Base-by-base conservation (phyloP, 306 rosid species). In the Pachyrhizus erosus region DNA sequence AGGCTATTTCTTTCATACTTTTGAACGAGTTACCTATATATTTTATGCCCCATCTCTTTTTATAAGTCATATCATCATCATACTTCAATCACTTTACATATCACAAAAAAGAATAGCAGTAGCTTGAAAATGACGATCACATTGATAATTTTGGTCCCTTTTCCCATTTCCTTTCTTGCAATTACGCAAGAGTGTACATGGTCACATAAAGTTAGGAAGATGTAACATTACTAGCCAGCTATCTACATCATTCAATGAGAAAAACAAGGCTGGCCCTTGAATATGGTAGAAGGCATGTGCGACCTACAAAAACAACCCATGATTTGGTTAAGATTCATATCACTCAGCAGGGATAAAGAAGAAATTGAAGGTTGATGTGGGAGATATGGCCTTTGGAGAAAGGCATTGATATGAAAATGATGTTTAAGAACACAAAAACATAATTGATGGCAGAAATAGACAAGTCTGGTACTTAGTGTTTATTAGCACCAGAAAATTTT, bases 271-370 rank as follows among this genome's bases (percentile, higher is more conserved):
- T 86, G 88, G 82, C 85, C 84, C 89, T 51, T 51, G 43, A 67
- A 83, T 82, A 84, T 80, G 92, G 70, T 74, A 90, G 78, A 70
- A 37, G 83, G 51, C 87, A 87, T 84, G 91, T 81, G 90, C 78
- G 39, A 77, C 85, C 49, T 76, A 81, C 81, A 21, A 68, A 68
- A 68, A 68, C 54, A 43, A 75, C 49, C 79, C 78, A 69, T 77
- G 70, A 83, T 77, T 84, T 73, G 82, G 84, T 86, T 86, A 60
- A 89, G 71, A 88, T 77, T 75, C 82, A 86, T 67, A 74, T 87
- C 86, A 80, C 80, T 78, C 33, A 37, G 27, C 42, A 37, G 42
- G 42, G 42, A 37, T 37, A 37, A 37, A 37, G 43, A 83, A 54
- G 62, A 64, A 75, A 61, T 45, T 52, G 10, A 27, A 64, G 48